These are phyloP conservation scores for Pelargonium myrrhifolium DNA, from an alignment of 441 rosid genomes.

Conservation along the genomic window DNA sequence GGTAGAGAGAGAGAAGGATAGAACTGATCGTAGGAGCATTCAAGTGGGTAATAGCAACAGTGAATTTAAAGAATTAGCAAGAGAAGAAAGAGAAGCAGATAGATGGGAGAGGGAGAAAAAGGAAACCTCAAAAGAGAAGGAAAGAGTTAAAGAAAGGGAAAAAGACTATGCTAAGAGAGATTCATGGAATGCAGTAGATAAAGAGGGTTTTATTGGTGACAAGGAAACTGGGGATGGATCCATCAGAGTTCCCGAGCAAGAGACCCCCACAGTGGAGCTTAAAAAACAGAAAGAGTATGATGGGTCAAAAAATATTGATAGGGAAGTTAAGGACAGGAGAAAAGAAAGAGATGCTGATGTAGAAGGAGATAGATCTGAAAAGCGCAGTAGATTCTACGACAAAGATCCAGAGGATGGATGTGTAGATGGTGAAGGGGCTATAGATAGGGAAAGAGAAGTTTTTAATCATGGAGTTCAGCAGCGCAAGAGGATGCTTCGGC, in stretches of 20 bases:
- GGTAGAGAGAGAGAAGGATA: conserved; percentile 91
- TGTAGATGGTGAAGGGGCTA: conserved; percentile 66
- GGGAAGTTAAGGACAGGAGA: conserved; percentile 74
- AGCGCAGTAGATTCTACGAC: conserved; percentile 54
- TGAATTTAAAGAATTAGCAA: conserved; percentile 59
- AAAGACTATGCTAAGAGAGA: conserved; percentile 73
- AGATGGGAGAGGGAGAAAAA: conserved; percentile 88
- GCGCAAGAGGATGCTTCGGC: conserved; percentile 88
- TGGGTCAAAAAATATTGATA: conserved; percentile 54
- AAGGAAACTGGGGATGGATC: conserved; percentile 66
- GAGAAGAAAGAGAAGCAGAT: conserved; percentile 78
- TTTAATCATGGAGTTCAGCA: conserved; percentile 79
- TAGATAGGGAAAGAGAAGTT: conserved; percentile 68
- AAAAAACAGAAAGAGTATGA: conserved; percentile 70
- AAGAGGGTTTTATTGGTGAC: conserved; percentile 51
- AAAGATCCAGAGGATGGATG: conserved; percentile 86
- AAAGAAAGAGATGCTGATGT: conserved; percentile 70
- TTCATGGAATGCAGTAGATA: conserved; percentile 51
- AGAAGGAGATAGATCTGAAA: conserved; percentile 81
- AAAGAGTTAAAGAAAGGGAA: conserved; percentile 76
- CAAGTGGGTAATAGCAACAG: conserved; percentile 44
- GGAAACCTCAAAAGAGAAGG: conserved; percentile 65
- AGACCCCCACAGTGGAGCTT: conserved; percentile 42
- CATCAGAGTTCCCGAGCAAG: conserved; percentile 54
- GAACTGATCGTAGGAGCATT: conserved; percentile 62